A percentile compares a stretch with the other conserved stretches of the same genome.
Evolutionary conservation across 2,329 filamentous ascomycete genomes (phyloP).

Genomic region (Aspergillus terreus): DNA sequence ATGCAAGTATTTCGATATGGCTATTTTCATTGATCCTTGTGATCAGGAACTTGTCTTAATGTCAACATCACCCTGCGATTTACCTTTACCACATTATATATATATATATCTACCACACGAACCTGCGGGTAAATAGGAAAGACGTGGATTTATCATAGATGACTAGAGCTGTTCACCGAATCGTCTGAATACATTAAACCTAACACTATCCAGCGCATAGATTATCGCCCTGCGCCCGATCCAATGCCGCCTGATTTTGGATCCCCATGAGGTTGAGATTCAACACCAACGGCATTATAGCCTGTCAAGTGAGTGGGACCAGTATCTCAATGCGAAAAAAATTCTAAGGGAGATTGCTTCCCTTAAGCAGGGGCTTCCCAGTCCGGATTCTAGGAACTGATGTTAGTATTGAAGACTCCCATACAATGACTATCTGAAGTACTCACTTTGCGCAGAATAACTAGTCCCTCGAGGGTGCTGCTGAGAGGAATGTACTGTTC

Average conservation of each 20-base stretch:
- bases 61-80: too few relatives aligned
- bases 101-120: background rate
- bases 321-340: background rate
- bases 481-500: conserved; percentile 94
- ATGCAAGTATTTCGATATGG: too few relatives aligned
- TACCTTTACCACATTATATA: background rate
- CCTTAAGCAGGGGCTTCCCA: conserved; percentile 38
- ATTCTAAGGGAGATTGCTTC: conserved; percentile 16
- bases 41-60: too few relatives aligned
- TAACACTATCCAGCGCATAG: conserved; percentile 23
- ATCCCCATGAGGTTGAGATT: too few relatives aligned
- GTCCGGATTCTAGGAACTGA: conserved; percentile 40
- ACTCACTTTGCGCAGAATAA: conserved; percentile 92
- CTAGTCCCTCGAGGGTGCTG: conserved; percentile 87
- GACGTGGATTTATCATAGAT: conserved; percentile 11
- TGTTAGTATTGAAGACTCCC: conserved; percentile 19
- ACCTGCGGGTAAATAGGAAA: background rate
- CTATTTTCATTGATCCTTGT: too few relatives aligned
- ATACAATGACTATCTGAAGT: background rate
- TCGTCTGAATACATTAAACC: conserved; percentile 35
- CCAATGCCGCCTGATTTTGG: background rate
- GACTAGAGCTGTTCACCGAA: conserved; percentile 26
- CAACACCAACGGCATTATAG: too few relatives aligned
- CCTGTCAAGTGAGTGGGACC: too few relatives aligned
- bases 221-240: conserved; percentile 15